Evolutionary conservation across 2,329 filamentous ascomycete species (phyloP).

Genomic region (Tolypocladium ovalisporum): DNA sequence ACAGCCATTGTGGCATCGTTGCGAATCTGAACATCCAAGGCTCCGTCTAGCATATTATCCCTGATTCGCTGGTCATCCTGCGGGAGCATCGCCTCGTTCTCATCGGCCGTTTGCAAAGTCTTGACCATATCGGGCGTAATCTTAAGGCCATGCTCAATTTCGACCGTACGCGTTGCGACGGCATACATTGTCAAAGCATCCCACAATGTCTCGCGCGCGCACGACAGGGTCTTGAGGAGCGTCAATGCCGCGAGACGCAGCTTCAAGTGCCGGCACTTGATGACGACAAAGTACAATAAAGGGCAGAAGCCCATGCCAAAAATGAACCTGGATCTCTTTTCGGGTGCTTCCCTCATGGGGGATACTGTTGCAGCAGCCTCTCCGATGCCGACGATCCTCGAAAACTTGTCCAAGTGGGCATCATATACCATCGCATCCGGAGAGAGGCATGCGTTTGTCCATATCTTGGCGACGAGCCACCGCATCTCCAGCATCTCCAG

Average conservation of each 20-base stretch:
- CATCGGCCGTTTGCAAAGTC: not conserved
- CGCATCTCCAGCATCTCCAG: conserved; percentile 17
- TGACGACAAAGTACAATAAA: conserved; percentile 23
- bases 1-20: not conserved
- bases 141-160: conserved; percentile 25
- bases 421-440: conserved; percentile 24
- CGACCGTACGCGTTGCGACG: conserved; percentile 20
- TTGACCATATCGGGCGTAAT: conserved; percentile 10
- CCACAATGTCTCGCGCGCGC: conserved; percentile 25
- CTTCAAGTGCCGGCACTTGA: conserved; percentile 26
- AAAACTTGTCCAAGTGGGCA: conserved; percentile 15
- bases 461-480: conserved; percentile 20
- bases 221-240: conserved; percentile 18
- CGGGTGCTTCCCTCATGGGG: no score
- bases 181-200: conserved; percentile 19
- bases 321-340: conserved; percentile 19
- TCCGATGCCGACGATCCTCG: conserved; percentile 17
- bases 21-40: not conserved
- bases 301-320: conserved; percentile 30
- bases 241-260: conserved; percentile 22
- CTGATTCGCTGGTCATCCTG: not conserved
- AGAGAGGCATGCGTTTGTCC: conserved; percentile 18
- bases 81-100: not conserved
- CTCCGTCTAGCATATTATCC: not conserved
- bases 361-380: conserved; percentile 4